Evolutionary conservation across 1,284 basidiomycete species (phyloP).

Genomic region (Sanguinoderma infundibulare): DNA sequence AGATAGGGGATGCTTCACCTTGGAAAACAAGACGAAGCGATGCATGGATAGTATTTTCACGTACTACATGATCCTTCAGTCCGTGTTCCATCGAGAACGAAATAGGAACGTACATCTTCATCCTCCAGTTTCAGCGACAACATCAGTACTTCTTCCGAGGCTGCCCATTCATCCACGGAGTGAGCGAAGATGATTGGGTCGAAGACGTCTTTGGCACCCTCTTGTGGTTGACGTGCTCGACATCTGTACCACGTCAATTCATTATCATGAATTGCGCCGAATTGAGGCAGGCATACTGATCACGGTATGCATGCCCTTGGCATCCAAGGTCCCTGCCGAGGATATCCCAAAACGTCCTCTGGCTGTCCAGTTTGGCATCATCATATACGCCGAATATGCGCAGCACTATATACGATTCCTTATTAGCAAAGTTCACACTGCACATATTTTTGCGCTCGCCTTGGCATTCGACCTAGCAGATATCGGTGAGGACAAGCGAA

Average conservation of each 20-base stretch:
- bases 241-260: conserved; percentile 27
- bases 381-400: conserved; percentile 60
- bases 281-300: conserved; percentile 32
- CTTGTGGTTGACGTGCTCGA: conserved; percentile 26
- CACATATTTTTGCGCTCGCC: background rate
- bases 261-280: background rate
- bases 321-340: conserved; percentile 46
- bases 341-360: conserved; percentile 50
- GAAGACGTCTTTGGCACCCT: background rate
- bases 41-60: conserved; percentile 53
- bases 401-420: conserved; percentile 40
- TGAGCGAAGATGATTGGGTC: background rate
- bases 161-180: background rate
- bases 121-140: background rate
- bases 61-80: conserved; percentile 40
- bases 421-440: background rate
- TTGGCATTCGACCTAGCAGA: background rate
- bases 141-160: background rate
- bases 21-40: conserved; percentile 62
- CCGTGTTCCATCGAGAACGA: background rate
- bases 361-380: conserved; percentile 49
- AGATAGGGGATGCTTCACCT: conserved; percentile 38
- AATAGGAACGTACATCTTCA: background rate
- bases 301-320: conserved; percentile 50
- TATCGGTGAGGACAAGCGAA: background rate